Base-by-base conservation (phyloP, 306 rosid genomes). In the Arachis stenosperma region DNA sequence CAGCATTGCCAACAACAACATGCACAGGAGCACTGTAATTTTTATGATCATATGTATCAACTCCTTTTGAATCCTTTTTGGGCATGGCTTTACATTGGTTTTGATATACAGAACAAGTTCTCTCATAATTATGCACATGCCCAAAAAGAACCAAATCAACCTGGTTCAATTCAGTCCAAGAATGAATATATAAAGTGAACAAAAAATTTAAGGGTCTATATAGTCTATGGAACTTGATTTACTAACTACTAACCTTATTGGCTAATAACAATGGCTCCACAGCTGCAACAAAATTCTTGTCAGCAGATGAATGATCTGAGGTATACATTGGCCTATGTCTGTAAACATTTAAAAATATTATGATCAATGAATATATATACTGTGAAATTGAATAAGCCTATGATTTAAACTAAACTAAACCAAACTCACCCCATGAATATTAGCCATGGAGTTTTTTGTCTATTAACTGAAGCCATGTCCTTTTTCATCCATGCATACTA, bases 261-360 rank as follows among this genome's bases (percentile, higher is more conserved):
- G 72, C 14, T 6, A 83, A 57, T 11, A 93, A 68, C 78, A 93
- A 78, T 41, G 96, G 94, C 75, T 93, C 98, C 41, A 93, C 92
- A 44, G 70, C 82, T 30, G 30, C 2, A 17, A 61, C 69, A 56
- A 93, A 90, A 0, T 15, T 40, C 0, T 7, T 0, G 69, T 79
- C 94, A 36, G 64, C n/a, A 15, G 6, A 13, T 0, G 14, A 71
- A 2, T 13, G 43, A 11, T 12, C 0, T 14, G 98, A 88, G 30
- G 82, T 61, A 81, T 93, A 93, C 96, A 93, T 90, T 0, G 89
- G 97, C 70, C 97, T 93, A 71, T 93, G 98, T 71, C 98, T 93
- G 95, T 79, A 84, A 51, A 53, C 80, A 84, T 51, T 58, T 47
- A 22, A 8, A 5, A 63, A 17, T 42, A 6, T 9, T 50, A 41